Base-by-base conservation (phyloP, 345 rosid species). In the Cardamine chenopodiifolia region DNA sequence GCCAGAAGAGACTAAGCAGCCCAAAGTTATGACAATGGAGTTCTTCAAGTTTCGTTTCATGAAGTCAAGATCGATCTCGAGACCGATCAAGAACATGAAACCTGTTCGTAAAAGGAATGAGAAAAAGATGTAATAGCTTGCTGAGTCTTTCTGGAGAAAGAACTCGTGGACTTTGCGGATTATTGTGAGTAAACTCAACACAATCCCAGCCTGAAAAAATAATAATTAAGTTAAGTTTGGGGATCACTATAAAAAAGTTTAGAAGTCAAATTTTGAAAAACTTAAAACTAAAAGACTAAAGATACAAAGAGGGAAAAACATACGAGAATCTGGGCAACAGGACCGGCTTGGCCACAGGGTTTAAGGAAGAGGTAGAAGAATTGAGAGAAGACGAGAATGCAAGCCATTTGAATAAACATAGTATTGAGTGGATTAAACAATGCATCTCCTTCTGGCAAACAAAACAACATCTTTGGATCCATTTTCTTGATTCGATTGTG, bases 241-340 rank as follows among this genome's bases (percentile, higher is more conserved):
- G n/a, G 17, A 5, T 63, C 15, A 28, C 9, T 8, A 25, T 5
- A 1, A 9, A 10, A 42, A n/a, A 26, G 9, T 18, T 48, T 31
- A 15, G 48, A 32, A 50, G 28, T 40, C 14, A 37, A 55, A 26
- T 19, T 59, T n/a, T 59, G 6, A 52, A 8, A 37, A 18, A 3
- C 0, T 0, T 2, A 6, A 44, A 44, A 18, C 2, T 7, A 62
- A 12, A 48, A 48, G 9, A 2, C 23, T 50, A 4, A 8, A 28
- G 23, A 17, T 14, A 45, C 5, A n/a, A 22, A 14, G 20, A 56
- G 48, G 3, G 9, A 2, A 22, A 17, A 12, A 57, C 74, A 66
- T 78, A 88, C 98, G 79, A 94, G 85, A 45, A 94, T 83, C 54
- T 91, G 96, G 1, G 97, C 93, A n/a, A 94, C 75, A 23, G 97